Conservation (phyloP, 805 yeast species). For the Priceomyces carsonii region DNA sequence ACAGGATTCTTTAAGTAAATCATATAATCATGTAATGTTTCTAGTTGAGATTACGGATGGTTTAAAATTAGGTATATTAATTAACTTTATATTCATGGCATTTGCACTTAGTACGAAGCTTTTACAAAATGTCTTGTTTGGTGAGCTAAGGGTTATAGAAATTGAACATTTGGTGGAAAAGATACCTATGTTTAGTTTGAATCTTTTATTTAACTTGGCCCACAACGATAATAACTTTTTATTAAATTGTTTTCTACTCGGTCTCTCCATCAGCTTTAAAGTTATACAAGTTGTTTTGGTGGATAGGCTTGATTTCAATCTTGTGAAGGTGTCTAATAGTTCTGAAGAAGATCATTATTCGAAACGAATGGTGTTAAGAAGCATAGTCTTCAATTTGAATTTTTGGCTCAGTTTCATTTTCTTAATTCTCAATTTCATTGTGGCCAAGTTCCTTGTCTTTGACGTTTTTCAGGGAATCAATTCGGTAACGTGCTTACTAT, state of each 20-base stretch:
- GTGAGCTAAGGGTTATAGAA: constrained; percentile 73
- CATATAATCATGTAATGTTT: constrained; percentile 24
- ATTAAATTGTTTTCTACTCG: constrained; percentile 42
- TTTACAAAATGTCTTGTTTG: constrained; percentile 61
- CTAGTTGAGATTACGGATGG: constrained; percentile 33
- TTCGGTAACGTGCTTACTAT: constrained; percentile 58
- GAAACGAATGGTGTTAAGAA: constrained; percentile 27
- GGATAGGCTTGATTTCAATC: constrained; percentile 48
- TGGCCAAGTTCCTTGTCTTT: constrained; percentile 58
- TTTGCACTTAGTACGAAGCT: constrained; percentile 33
- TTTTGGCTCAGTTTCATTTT: constrained; percentile 47
- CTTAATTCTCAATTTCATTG: constrained; percentile 48
- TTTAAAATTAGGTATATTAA: constrained; percentile 24
- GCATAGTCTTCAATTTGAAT: constrained; percentile 38
- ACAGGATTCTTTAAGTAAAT: constrained; percentile 17
- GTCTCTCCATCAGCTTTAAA: constrained; percentile 42
- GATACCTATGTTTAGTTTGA: constrained; percentile 34
- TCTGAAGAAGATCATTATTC: constrained; percentile 15
- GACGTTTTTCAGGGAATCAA: constrained; percentile 51
- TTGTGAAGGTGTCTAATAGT: constrained; percentile 28
- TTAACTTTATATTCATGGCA: constrained; percentile 25
- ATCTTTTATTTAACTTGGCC: constrained; percentile 65
- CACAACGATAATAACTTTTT: constrained; percentile 64
- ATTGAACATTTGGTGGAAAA: constrained; percentile 56
- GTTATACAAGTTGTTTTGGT: constrained; percentile 75